Evolutionary conservation across 345 rosid species (phyloP), one percentile per base, ranked within the genome.

Genomic region (Theobroma cacao): DNA sequence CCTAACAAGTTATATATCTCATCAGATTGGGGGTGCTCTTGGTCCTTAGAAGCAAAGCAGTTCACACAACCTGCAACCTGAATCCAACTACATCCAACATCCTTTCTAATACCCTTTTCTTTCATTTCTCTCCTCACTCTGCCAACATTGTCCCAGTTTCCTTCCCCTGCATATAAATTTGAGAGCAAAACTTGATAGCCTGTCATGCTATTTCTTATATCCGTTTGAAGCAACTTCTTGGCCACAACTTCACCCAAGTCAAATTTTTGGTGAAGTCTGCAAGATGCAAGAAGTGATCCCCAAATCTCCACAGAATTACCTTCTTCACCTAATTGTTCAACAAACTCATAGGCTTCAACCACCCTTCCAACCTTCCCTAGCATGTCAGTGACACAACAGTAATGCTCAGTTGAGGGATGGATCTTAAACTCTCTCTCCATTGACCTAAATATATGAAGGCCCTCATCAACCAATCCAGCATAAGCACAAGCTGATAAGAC

Each of bases 141-240:
- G 78, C 89, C 88, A 75, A 91, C 95, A 56, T 60, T 89, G 63
- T 26, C 82, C 98, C 98, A 93, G 28, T 86, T 88, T 73, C 88
- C 90, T 82, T 93, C 97, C 75, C 89, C 92, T 0, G 98, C 98
- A 76, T 90, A 91, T 75, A 91, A 90, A 74, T 95, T 95, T 74
- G 98, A 95, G 40, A 95, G 95, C 88, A 95, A 78, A 80, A 95
- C 98, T 52, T 82, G 89, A 86, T 91, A 93, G 40, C 98, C 97
- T 7, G 91, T 78, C 59, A 69, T 66, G 73, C 76, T 77, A 41
- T 80, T 84, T 48, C 79, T 84, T 65, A 64, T 74, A 75, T 82
- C 92, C 81, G 90, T 47, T 78, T 85, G 81, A 79, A 78, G 84
- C 80, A 94, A 73, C 81, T 84, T 93, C 80, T 82, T 82, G 15